Evolutionary conservation across 306 rosid species (phyloP).

Genomic region (Coriaria nepalensis): DNA sequence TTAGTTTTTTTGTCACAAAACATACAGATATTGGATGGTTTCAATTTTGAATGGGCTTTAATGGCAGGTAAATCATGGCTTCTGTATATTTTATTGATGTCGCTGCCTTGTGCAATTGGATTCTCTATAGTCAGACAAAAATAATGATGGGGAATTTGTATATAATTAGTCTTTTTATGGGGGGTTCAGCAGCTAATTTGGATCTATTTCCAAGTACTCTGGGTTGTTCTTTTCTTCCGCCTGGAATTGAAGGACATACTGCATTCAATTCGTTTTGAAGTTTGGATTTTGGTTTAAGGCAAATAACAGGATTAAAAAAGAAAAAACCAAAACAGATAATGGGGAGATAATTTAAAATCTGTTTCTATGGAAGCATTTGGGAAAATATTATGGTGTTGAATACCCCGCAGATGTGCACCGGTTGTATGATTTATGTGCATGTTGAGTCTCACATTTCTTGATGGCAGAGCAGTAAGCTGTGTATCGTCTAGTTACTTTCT

Average conservation of each 20-base stretch:
- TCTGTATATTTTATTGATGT: constrained; percentile 30
- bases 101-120: constrained; percentile 34
- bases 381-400: neutral
- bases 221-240: constrained; percentile 24
- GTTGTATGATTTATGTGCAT: no score
- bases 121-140: constrained; percentile 17
- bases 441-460: no score
- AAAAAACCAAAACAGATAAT: constrained; percentile 1
- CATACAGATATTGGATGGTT: neutral
- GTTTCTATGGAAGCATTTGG: constrained; percentile 2
- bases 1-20: no score
- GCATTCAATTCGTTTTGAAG: constrained; percentile 24
- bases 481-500: no score
- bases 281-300: neutral
- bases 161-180: constrained; percentile 25
- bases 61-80: constrained; percentile 59
- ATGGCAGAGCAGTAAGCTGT: no score
- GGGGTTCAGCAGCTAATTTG: constrained; percentile 32
- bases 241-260: constrained; percentile 29
- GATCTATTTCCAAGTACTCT: constrained; percentile 35
- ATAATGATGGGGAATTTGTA: constrained; percentile 16
- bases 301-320: no score
- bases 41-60: neutral
- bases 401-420: neutral
- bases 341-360: constrained; percentile 1